Percentiles rank a stretch among this genome's conserved stretches.
phyloP scores from a whole-genome alignment of 2,329 filamentous ascomycete species.

The Neoscytalidium dimidiatum region DNA sequence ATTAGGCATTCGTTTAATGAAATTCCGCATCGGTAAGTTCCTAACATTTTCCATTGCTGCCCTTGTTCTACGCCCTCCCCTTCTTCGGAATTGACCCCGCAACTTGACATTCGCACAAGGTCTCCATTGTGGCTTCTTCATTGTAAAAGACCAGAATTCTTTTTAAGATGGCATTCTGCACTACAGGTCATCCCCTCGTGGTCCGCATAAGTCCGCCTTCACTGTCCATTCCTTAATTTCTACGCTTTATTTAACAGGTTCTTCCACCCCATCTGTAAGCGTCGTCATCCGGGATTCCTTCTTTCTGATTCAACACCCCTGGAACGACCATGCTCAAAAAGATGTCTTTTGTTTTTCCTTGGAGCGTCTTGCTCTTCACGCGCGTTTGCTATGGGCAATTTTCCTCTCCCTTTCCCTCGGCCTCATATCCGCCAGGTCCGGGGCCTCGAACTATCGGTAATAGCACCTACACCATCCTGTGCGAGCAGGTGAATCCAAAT shows the following conservation, averaged over 20 bases:
- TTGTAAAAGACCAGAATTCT: not conserved
- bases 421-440: not conserved
- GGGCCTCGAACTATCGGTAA: not conserved
- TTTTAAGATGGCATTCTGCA: not conserved
- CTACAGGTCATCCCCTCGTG: not conserved
- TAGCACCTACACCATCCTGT: not conserved
- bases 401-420: not conserved
- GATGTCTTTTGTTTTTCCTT: not conserved
- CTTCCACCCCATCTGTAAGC: not conserved
- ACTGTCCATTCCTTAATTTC: not conserved
- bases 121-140: not conserved
- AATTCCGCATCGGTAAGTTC: constrained; percentile 1
- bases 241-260: not conserved
- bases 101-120: not conserved
- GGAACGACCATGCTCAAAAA: not conserved
- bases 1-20: constrained; percentile 1
- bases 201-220: not conserved
- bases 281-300: not conserved
- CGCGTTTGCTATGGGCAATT: not conserved
- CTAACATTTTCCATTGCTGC: not conserved
- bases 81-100: not conserved
- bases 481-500: not conserved
- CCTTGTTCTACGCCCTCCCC: not conserved
- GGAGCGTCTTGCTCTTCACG: not conserved
- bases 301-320: not conserved